Conservation (phyloP, 1,284 basidiomycete species). For the Microbotryum intermedium region DNA sequence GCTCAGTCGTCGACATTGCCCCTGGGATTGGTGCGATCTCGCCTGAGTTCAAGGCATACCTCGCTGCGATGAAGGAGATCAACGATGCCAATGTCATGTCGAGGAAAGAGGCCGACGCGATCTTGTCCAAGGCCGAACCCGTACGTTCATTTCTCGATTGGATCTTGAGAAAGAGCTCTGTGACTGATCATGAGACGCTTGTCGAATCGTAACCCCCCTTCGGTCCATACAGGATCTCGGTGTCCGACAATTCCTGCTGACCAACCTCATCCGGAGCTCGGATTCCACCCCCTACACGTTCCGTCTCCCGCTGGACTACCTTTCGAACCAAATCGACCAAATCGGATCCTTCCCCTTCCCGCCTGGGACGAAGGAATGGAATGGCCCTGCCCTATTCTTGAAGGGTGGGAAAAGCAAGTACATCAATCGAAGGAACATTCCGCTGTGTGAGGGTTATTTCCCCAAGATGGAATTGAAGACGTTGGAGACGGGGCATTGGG, state of each 20-base stretch:
- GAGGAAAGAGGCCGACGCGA: constrained; percentile 56
- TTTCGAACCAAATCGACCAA: constrained; percentile 54
- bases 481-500: constrained; percentile 42
- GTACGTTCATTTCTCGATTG: constrained; percentile 41
- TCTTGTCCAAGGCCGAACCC: constrained; percentile 55
- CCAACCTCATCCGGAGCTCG: constrained; percentile 53
- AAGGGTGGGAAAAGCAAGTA: constrained; percentile 72
- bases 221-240: constrained; percentile 50
- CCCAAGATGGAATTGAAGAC: constrained; percentile 47
- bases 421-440: constrained; percentile 59
- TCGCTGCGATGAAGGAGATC: constrained; percentile 61
- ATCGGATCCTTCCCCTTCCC: constrained; percentile 64
- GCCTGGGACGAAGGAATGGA: constrained; percentile 50
- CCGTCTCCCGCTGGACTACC: constrained; percentile 59
- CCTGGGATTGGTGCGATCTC: constrained; percentile 58
- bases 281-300: constrained; percentile 48
- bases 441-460: constrained; percentile 56
- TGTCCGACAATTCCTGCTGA: constrained; percentile 69
- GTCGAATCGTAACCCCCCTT: no score
- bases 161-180: background rate
- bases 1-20: constrained; percentile 60
- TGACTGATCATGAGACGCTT: background rate
- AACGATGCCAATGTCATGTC: constrained; percentile 50
- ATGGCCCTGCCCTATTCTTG: constrained; percentile 60
- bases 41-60: constrained; percentile 56